Evolutionary conservation across 2,329 filamentous ascomycete genomes (phyloP).

Genomic region (Ceratocystis colombiana): DNA sequence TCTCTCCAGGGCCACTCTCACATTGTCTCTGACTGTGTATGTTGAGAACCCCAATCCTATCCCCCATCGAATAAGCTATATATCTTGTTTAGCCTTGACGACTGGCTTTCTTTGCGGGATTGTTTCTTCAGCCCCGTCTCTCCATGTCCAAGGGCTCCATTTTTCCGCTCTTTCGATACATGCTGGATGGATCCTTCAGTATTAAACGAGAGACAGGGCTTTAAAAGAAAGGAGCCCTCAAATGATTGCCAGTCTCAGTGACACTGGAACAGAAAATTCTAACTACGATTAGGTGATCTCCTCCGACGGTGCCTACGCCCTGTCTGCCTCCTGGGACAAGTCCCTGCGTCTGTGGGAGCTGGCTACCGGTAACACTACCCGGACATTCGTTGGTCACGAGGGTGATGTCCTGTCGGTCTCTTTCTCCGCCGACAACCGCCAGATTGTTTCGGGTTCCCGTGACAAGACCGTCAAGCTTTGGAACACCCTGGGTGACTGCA

Average conservation of each 20-base stretch:
- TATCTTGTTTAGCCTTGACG: neutral
- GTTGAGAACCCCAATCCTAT: constrained; percentile 36
- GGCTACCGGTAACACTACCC: constrained; percentile 89
- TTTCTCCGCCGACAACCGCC: constrained; percentile 99
- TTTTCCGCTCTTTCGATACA: too few relatives aligned
- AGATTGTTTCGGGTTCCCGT: constrained; percentile 97
- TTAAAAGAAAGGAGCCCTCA: constrained; percentile 5
- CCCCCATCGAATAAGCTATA: constrained; percentile 14
- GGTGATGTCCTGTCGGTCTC: constrained; percentile 99
- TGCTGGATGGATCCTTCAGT: neutral
- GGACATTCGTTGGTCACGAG: constrained; percentile 97
- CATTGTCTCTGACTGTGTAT: constrained; percentile 99
- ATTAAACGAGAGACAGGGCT: neutral
- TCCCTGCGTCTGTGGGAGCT: constrained; percentile 99
- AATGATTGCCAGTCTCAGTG: neutral
- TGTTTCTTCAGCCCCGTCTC: constrained; percentile 12
- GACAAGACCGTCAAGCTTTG: constrained; percentile 99
- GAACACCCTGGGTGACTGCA: constrained; percentile 99
- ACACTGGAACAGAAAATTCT: constrained; percentile 17
- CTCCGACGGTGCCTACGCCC: constrained; percentile 96
- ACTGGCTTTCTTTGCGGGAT: constrained; percentile 2
- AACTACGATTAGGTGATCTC: constrained; percentile 69
- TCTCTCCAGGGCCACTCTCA: constrained; percentile 98
- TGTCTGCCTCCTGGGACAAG: constrained; percentile 99
- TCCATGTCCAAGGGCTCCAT: neutral